Percentiles rank a stretch among this genome's conserved stretches.
These are phyloP conservation scores for Lunularia cruciata DNA, from an alignment of 225 moss, liverwort and hornwort species.

Conservation along the genomic window DNA sequence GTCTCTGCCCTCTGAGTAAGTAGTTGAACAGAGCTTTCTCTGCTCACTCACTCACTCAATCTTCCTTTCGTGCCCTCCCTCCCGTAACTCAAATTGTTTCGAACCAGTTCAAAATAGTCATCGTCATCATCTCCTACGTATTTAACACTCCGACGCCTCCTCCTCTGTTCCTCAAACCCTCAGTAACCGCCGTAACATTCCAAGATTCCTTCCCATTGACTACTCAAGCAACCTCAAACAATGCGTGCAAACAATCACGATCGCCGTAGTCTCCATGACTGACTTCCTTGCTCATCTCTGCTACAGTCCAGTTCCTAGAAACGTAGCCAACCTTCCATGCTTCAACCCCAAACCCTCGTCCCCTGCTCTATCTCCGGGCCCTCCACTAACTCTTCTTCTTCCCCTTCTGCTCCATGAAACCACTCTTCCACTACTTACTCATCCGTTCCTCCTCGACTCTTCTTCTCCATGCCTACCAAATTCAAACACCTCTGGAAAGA, in stretches of 20 bases:
- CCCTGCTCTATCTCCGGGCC: background rate
- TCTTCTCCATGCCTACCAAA: too few species aligned
- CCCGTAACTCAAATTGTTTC: too few species aligned
- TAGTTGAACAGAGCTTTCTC: background rate
- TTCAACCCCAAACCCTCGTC: background rate
- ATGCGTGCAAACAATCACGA: constrained; percentile 13
- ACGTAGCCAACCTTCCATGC: background rate
- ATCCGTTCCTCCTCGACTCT: too few species aligned
- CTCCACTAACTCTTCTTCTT: background rate
- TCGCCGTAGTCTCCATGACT: background rate
- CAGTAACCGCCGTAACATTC: too few species aligned
- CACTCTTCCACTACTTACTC: background rate
- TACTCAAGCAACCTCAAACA: background rate
- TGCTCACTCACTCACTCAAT: background rate
- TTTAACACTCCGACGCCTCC: too few species aligned
- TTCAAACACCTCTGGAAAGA: too few species aligned
- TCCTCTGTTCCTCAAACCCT: too few species aligned
- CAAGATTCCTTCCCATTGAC: too few species aligned
- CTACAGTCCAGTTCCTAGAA: constrained; percentile 3
- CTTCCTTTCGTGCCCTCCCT: too few species aligned
- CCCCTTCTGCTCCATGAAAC: background rate
- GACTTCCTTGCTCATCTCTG: too few species aligned
- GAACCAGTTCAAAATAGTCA: too few species aligned
- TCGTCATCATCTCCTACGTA: too few species aligned
- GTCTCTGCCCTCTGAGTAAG: background rate